These are phyloP conservation scores for Solanum sejunctum DNA, from an alignment of 257 asterid species.

Conservation along the genomic window DNA sequence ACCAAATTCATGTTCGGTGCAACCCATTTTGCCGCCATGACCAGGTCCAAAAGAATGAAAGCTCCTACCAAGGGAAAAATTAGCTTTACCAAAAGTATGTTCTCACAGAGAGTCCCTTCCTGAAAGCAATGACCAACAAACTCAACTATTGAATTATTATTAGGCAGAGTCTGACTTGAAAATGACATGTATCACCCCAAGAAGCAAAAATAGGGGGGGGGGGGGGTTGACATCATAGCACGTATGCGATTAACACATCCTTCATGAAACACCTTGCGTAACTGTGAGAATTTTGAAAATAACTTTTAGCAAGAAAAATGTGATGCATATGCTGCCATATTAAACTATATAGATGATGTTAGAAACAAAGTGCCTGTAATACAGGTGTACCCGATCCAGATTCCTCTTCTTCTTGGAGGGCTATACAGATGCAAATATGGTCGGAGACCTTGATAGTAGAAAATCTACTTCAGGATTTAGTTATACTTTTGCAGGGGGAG, in stretches of 20 bases:
- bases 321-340: not conserved
- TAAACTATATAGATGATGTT: not conserved
- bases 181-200: conserved; percentile 76
- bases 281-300: conserved; percentile 16
- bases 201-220: conserved; percentile 59
- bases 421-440: no score
- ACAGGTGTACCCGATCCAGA: conserved; percentile 44
- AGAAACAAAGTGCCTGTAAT: conserved; percentile 39
- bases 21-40: no score
- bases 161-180: conserved; percentile 49
- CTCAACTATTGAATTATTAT: not conserved
- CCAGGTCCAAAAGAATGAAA: no score
- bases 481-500: no score
- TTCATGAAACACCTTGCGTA: conserved; percentile 55
- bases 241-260: conserved; percentile 88
- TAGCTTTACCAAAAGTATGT: no score
- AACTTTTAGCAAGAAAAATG: not conserved
- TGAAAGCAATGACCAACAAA: not conserved
- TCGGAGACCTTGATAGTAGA: no score
- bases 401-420: conserved; percentile 45
- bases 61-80: no score
- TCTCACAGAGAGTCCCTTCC: no score
- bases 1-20: no score
- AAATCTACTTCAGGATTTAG: no score
- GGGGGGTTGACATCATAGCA: conserved; percentile 77